Evolutionary conservation across 2,329 filamentous ascomycete genomes (phyloP).

Genomic region (Cadophora luteo-olivacea): DNA sequence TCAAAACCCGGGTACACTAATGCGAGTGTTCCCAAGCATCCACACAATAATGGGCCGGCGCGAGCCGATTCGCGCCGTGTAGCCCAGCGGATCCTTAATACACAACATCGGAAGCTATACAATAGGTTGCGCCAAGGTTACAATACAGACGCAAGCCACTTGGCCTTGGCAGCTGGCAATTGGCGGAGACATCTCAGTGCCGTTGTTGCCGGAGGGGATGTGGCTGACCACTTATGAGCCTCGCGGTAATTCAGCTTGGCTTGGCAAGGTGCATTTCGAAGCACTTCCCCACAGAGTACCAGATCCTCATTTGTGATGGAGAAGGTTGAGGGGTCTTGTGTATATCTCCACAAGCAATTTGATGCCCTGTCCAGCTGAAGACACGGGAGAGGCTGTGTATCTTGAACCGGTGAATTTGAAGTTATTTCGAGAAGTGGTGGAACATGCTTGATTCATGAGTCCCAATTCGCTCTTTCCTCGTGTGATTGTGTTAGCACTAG

Average conservation of each 20-base stretch:
- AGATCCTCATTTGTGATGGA: constrained; percentile 3
- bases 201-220: constrained; percentile 6
- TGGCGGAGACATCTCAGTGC: constrained; percentile 12
- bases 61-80: constrained; percentile 8
- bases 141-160: constrained; percentile 10
- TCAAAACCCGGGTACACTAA: constrained; percentile 5
- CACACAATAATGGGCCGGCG: constrained; percentile 6
- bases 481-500: neutral
- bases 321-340: neutral
- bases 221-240: constrained; percentile 8
- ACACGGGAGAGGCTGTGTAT: neutral
- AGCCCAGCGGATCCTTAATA: neutral
- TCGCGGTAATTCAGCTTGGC: neutral
- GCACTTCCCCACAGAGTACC: constrained; percentile 2
- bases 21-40: neutral
- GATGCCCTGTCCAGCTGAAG: constrained; percentile 11
- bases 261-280: constrained; percentile 2
- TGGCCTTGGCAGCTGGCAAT: constrained; percentile 12
- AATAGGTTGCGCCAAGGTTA: neutral
- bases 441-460: neutral
- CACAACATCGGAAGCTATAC: constrained; percentile 1
- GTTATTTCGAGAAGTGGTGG: constrained; percentile 5
- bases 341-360: neutral
- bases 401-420: neutral
- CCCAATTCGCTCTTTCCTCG: neutral